phyloP scores from a whole-genome alignment of 371 early-diverging fungal genomes.

The Haplosporangium sp. region DNA sequence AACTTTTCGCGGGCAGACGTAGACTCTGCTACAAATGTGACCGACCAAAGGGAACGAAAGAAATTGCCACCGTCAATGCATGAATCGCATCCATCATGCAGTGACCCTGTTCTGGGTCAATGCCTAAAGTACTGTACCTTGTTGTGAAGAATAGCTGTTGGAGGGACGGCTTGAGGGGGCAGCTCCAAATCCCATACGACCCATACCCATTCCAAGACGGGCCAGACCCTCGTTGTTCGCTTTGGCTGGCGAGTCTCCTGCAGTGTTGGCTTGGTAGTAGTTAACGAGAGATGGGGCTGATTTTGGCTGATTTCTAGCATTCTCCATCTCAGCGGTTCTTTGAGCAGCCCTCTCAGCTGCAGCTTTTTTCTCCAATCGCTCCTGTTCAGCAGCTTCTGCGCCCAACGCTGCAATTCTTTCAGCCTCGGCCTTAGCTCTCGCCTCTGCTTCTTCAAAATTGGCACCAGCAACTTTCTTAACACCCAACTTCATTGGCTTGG shows the following conservation, averaged over 20 bases:
- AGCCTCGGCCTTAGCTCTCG: constrained; percentile 87
- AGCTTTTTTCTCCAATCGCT: constrained; percentile 47
- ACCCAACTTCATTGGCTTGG: constrained; percentile 82
- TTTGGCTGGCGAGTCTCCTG: constrained; percentile 26
- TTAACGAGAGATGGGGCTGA: constrained; percentile 30
- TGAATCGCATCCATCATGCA: not conserved
- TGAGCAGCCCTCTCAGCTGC: constrained; percentile 48
- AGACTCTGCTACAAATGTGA: constrained; percentile 32
- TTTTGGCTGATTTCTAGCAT: constrained; percentile 29
- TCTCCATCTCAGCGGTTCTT: constrained; percentile 35
- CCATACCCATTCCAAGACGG: constrained; percentile 86
- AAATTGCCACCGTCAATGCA: not conserved
- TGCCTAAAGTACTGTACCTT: constrained; percentile 20
- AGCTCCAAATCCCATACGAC: constrained; percentile 78
- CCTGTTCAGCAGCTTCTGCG: constrained; percentile 77
- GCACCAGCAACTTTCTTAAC: constrained; percentile 83
- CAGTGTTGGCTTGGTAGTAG: constrained; percentile 52
- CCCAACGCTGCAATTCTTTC: constrained; percentile 79
- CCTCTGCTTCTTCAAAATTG: constrained; percentile 94
- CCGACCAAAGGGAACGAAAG: not conserved
- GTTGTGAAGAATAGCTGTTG: constrained; percentile 25
- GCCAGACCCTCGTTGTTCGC: constrained; percentile 65
- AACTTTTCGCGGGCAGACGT: constrained; percentile 74
- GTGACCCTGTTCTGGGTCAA: not conserved
- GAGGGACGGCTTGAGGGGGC: constrained; percentile 33